Percentiles rank a stretch among this genome's conserved stretches.
Evolutionary conservation across 2,329 filamentous ascomycete genomes (phyloP).

Genomic region (Fusarium illudens): DNA sequence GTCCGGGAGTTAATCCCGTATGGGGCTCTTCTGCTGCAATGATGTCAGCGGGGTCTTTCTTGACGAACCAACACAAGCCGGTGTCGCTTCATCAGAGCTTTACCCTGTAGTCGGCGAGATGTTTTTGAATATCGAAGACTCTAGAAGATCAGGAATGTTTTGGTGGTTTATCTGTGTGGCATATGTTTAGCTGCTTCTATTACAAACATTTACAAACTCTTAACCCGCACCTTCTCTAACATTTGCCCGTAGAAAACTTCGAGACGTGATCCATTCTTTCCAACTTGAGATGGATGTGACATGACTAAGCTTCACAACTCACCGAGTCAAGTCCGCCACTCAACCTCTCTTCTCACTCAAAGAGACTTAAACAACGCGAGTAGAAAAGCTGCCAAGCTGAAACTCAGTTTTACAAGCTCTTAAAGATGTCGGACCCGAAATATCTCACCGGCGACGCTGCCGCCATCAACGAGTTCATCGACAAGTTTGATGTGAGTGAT

Average conservation of each 20-base stretch:
- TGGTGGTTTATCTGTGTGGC: not conserved
- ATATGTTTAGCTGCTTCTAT: not conserved
- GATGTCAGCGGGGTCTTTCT: constrained; percentile 4
- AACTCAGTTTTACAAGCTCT: not conserved
- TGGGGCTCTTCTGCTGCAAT: not conserved
- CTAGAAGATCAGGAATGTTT: not conserved
- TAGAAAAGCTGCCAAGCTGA: not conserved
- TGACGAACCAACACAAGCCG: not conserved
- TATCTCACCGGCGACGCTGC: constrained; percentile 81
- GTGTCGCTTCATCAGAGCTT: not conserved
- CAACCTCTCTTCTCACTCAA: constrained; percentile 1
- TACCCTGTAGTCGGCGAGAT: not conserved
- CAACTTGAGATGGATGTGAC: not conserved
- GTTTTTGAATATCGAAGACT: not conserved
- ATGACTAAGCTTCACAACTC: constrained; percentile 20
- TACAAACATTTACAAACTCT: not conserved
- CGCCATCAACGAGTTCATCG: constrained; percentile 83
- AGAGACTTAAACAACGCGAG: not conserved
- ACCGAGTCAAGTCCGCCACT: not conserved
- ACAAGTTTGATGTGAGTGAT: constrained; percentile 85
- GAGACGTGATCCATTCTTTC: not conserved
- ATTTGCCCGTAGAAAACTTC: not conserved
- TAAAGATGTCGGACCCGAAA: constrained; percentile 52
- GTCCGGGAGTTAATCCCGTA: not conserved
- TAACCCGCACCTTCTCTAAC: not conserved